Evolutionary conservation across 2,329 filamentous ascomycete genomes (phyloP), one percentile per base, ranked within the genome.

Genomic region (Herpotrichia juniperi): DNA sequence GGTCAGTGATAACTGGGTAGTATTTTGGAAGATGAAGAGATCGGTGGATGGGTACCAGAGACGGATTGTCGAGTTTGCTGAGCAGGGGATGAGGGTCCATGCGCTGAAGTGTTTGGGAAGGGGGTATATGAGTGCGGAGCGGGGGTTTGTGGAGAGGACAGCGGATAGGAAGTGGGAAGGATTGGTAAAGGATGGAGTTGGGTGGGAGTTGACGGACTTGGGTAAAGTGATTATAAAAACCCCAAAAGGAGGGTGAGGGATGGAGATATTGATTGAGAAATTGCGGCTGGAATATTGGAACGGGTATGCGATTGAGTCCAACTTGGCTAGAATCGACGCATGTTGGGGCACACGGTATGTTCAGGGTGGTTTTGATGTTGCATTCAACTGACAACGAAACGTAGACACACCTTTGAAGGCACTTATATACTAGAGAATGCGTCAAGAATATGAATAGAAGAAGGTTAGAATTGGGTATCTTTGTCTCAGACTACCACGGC

Each of bases 41-140:
- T 82, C 79, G 50, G 90, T 94, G 25, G 91, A 97, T 76, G 90
- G 90, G 8, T 89, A 96, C 73, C 84, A 89, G 71, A 83, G 87
- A 31, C 85, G 86, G 50, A 76, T 99, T 51, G 87, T 97, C 80
- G 89, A 91, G 66, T 93, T 87, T 79, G 89, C 90, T 8, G 89
- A 91, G 61, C 83, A 86, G 21, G 81, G 83, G n/a, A 81, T 97
- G 67, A 81, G 89, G 61, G 79, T 85, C 60, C 88, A 93, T 74
- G 86, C 90, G 28, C 78, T 97, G 61, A 96, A 96, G 78, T 94
- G 92, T 69, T 83, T 97, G 48, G 92, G 91, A 1, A 84, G 87
- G 66, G 83, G 88, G 4, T 99, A 99, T 72, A 76, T 97, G 58
- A 84, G 77, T 17, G 87, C 91, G 8, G 89, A 91, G 47, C 73